Base-by-base conservation (phyloP, 2,329 filamentous ascomycete genomes). In the Trichoderma semiorbis region DNA sequence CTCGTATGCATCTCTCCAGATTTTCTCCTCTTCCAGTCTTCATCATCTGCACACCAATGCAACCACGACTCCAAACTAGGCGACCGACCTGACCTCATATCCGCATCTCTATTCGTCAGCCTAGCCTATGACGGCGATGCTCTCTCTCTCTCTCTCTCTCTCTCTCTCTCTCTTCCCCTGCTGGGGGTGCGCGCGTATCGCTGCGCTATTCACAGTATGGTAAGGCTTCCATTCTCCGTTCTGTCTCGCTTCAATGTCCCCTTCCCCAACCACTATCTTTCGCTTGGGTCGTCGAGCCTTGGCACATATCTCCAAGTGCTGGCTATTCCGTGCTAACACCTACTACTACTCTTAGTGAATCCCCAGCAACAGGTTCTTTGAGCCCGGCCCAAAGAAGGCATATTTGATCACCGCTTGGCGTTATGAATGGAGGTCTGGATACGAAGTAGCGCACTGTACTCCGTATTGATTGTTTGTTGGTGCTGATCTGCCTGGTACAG, bases 11-110 rank as follows among this genome's bases (percentile, higher is more conserved):
- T 12, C 60, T 62, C 60, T 65, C 62, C 39, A 32, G 26, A 32
- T 21, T 28, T 32, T 32, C 24, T 53, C 50, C 55, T 68, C 53
- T 43, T 32, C 26, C 18, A 30, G 11, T 3, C 34, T 69, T 61
- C 65, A 60, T 61, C 65, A 69, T 69, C 53, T 47, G 53, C 36
- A 60, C 65, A 39, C 65, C 32, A 55, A 34, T 34, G 30, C 65
- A 26, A 34, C 24, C 30, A 58, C 55, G 26, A 47, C 36, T 61
- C 65, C 53, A 30, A 47, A 47, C 18, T 60, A 26, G 34, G 65
- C 34, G 53, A 47, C 65, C 65, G 65, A 68, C 34, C 34, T 18
- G 65, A 50, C 55, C 28, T 47, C 36, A 34, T 26, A 39, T 55
- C 55, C n/a, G 55, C 65, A 68, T 60, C 55, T 47, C 36, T 47